phyloP scores from a whole-genome alignment of 1,284 basidiomycete species.

The Entoloma clypeatum region DNA sequence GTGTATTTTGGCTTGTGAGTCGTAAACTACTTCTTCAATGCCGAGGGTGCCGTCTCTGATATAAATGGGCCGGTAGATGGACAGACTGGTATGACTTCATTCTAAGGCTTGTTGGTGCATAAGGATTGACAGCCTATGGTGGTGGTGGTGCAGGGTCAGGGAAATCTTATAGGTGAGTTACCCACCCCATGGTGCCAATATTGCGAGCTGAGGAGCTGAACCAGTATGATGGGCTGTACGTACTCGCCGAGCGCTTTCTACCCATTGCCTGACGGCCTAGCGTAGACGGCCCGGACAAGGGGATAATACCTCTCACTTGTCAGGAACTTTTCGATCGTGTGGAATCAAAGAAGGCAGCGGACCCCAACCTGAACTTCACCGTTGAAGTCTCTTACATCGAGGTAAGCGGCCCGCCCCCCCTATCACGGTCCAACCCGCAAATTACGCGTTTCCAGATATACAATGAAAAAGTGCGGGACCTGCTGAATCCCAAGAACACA shows the following conservation, averaged over 20 bases:
- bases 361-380: conserved; percentile 75
- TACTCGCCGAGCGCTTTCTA: conserved; percentile 25
- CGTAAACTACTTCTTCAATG: not conserved
- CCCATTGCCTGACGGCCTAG: conserved; percentile 10
- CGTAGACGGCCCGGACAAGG: conserved; percentile 91
- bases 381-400: conserved; percentile 99
- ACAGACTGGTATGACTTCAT: conserved; percentile 67
- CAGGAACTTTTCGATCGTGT: conserved; percentile 89
- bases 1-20: conserved; percentile 95
- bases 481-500: conserved; percentile 96
- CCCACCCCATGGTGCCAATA: conserved; percentile 1
- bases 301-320: conserved; percentile 96
- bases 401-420: conserved; percentile 36
- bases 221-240: conserved; percentile 98
- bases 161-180: conserved; percentile 79
- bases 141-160: conserved; percentile 62
- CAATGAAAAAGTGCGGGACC: conserved; percentile 97
- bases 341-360: conserved; percentile 56
- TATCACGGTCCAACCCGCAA: conserved; percentile 7
- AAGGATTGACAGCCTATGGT: conserved; percentile 10
- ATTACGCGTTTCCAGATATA: conserved; percentile 64
- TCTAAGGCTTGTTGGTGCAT: conserved; percentile 7
- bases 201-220: conserved; percentile 15
- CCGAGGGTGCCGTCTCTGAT: not conserved
- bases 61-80: conserved; percentile 51